Percentiles rank a stretch among this genome's conserved stretches.
phyloP scores from a whole-genome alignment of 345 rosid genomes.

The Salix suchowensis region DNA sequence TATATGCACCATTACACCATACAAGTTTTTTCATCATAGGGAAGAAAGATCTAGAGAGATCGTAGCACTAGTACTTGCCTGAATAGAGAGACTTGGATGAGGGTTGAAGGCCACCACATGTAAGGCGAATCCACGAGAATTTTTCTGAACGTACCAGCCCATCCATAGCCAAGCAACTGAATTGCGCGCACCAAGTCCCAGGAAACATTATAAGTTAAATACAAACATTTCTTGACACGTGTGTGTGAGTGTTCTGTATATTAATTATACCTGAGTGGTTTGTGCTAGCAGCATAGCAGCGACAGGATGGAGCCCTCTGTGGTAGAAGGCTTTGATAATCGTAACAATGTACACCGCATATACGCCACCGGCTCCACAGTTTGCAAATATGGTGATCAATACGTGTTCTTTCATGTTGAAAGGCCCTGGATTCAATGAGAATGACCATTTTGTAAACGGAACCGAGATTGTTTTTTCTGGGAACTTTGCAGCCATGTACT shows the following conservation, averaged over 20 bases:
- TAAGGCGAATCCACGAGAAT: constrained; percentile 71
- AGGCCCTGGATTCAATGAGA: constrained; percentile 54
- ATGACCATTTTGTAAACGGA: constrained; percentile 39
- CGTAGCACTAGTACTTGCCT: constrained; percentile 27
- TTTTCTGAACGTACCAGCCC: constrained; percentile 72
- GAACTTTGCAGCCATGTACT: constrained; percentile 37
- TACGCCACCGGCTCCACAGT: constrained; percentile 28
- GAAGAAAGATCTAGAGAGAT: not conserved
- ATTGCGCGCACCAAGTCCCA: not conserved
- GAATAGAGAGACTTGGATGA: constrained; percentile 81
- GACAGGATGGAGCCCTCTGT: constrained; percentile 11
- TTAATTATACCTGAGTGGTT: constrained; percentile 58
- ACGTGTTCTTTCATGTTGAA: constrained; percentile 48
- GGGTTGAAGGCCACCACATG: constrained; percentile 86
- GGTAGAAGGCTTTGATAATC: constrained; percentile 40
- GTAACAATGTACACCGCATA: constrained; percentile 26
- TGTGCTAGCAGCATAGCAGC: constrained; percentile 50
- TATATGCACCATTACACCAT: not conserved
- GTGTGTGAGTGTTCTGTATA: too few relatives aligned
- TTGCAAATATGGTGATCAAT: constrained; percentile 40
- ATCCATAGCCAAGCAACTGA: constrained; percentile 78
- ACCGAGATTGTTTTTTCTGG: constrained; percentile 12
- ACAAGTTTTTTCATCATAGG: not conserved
- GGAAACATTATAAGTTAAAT: not conserved
- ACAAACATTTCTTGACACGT: not conserved